Evolutionary conservation across 768 basidiomycete species (phyloP), one percentile per base, ranked within the genome.

Genomic region (Cubamyces sp.): DNA sequence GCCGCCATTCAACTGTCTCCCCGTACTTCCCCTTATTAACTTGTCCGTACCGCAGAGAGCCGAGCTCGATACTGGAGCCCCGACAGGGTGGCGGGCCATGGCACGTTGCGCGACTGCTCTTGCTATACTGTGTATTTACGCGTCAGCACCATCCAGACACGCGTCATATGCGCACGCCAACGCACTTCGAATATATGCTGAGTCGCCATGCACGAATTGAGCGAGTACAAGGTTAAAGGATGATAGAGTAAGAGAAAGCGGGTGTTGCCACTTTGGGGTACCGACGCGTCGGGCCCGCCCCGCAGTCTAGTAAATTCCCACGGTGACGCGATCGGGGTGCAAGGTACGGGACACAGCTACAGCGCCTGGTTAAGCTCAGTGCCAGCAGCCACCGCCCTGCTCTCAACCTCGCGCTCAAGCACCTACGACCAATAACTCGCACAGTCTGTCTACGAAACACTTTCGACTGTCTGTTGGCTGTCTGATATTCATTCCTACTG

Each of bases 1-100:
- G 91, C 43, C 84, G 78, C 91, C 91, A 92, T 68, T 86, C 79
- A 3, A 91, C 84, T 0, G 79, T 82, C 71, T 90, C 87, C 49
- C 87, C 84, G 53, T 79, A 84, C 41, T 79, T 73, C 19, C 71
- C 75, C 9, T 69, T 68, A 7, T 72, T 73, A 6, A 79, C 79
- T 54, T 77, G 74, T 0, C 91, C 91, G 67, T 92, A 91, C n/a
- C 91, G 77, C 60, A 92, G 74, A 18, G 78, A 78, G 2, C 87
- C 88, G 16, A 78, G 71, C n/a, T 78, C 74, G 41, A 92, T 82
- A 0, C 68, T 51, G 1, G 82, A 72, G 39, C 83, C 85, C 21
- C 79, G 80, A 73, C 90, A 92, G 3, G 85, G 83, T 3, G 77
- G 66, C 4, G 83, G 80, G 0, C 86, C 88, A 73, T 86, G 84